phyloP scores from a whole-genome alignment of 2,329 filamentous ascomycete genomes.

The Cladosporium sp. region DNA sequence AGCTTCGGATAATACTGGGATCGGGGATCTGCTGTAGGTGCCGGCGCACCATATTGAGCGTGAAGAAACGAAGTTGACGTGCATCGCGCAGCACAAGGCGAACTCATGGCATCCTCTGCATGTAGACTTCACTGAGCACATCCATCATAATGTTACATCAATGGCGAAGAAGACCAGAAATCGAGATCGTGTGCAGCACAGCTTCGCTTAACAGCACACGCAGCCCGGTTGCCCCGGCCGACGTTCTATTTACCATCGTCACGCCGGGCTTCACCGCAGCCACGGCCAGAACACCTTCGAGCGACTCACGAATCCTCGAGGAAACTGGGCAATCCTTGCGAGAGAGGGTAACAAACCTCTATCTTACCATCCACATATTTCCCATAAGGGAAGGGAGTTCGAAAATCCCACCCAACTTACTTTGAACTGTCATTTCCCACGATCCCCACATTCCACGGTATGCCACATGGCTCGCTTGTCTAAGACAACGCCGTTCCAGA shows the following conservation, averaged over 20 bases:
- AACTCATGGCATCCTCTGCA: too few species aligned
- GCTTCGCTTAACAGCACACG: neutral
- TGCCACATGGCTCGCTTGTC: constrained; percentile 12
- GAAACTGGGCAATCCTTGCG: constrained; percentile 1
- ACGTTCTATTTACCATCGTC: neutral
- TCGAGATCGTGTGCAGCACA: too few species aligned
- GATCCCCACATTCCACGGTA: constrained; percentile 6
- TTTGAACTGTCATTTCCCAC: neutral
- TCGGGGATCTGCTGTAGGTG: neutral
- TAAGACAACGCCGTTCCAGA: constrained; percentile 12
- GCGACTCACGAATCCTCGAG: neutral
- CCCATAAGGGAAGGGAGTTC: neutral
- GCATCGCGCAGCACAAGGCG: too few species aligned
- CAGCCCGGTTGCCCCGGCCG: neutral
- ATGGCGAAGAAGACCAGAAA: too few species aligned
- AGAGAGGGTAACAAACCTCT: neutral
- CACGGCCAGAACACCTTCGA: neutral
- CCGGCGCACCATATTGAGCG: neutral
- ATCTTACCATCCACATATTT: neutral
- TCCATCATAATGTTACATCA: too few species aligned
- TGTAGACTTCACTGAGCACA: too few species aligned
- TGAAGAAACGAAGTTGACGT: too few species aligned
- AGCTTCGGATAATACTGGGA: neutral
- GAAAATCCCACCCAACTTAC: neutral
- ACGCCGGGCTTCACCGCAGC: constrained; percentile 8